Base-by-base conservation (phyloP, 2,329 filamentous ascomycete species). In the Leptodontidium sp. region DNA sequence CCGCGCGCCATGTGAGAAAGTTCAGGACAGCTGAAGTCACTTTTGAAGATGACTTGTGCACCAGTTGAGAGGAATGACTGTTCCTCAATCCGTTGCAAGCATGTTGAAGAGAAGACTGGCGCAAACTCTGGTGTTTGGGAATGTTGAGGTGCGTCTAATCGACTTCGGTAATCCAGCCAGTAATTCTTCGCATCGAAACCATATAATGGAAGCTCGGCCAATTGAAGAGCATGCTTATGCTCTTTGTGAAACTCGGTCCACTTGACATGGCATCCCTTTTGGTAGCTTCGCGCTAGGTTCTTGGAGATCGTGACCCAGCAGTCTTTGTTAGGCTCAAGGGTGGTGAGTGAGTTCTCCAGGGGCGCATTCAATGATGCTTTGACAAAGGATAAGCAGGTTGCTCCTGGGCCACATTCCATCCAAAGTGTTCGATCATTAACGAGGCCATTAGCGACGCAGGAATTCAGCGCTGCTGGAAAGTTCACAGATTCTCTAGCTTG, bases 341-440 rank as follows among this genome's bases (percentile, higher is more conserved):
- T 88, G 2, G 89, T 29, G 49, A 52, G 91, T 84, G 8, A 86
- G 7, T 84, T 14, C 86, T 83, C 14, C 86, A 85, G 49, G n/a
- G 29, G 14, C 38, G 50, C 21, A 12, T 17, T 24, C 29, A 65
- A 45, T 5, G 63, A 87, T 15, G 87, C 85, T 81, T 89, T 91
- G 72, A 93, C 85, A 84, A 93, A 89, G 68, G 86, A 86, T 59
- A 86, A 84, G 78, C 87, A 91, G 17, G 93, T 86, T 0, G 91
- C 90, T 75, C 93, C 89, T 45, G 91, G 90, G n/a, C 91, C 91
- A 71, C 93, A 81, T 77, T 94, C 91, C 65, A 94, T 81, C 86
- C 88, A 93, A 38, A 88, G 84, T 5, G 90, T 91, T 79, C 32
- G 49, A 8, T 68, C 45, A 26, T 66, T 17, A 11, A 68, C 59